Evolutionary conservation across 768 basidiomycete species (phyloP).

Genomic region (Floccularia luteovirens): DNA sequence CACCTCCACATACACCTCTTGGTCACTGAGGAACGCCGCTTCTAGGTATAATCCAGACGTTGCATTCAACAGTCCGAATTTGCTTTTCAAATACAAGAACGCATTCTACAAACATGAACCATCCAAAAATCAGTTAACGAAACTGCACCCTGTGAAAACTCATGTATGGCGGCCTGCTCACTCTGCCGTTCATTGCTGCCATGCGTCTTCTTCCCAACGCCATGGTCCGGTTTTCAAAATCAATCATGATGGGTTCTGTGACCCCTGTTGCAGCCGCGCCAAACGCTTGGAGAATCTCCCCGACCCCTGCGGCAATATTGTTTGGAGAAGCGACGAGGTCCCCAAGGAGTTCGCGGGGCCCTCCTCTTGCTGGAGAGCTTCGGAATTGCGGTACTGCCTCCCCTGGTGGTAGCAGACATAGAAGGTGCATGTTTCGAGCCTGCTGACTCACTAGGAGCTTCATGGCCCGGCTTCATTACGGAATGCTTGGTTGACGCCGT

Average conservation of each 20-base stretch:
- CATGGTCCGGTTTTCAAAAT: conserved; percentile 21
- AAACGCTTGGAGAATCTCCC: conserved; percentile 21
- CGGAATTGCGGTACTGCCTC: not conserved
- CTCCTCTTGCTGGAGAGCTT: not conserved
- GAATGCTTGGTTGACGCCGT: too few relatives aligned
- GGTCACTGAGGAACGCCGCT: conserved; percentile 17
- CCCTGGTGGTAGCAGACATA: not conserved
- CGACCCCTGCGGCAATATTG: conserved; percentile 22
- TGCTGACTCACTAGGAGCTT: too few relatives aligned
- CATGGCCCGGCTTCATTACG: too few relatives aligned
- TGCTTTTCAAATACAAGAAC: conserved; percentile 25
- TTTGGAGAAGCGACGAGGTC: conserved; percentile 17
- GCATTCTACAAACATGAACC: conserved; percentile 16
- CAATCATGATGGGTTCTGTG: conserved; percentile 22
- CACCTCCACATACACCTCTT: conserved; percentile 20
- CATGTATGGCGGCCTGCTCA: too few relatives aligned
- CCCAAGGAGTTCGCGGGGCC: conserved; percentile 8
- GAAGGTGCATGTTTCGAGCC: not conserved
- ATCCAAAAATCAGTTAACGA: not conserved
- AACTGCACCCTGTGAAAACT: too few relatives aligned
- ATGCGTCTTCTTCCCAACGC: conserved; percentile 24
- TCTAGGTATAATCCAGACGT: conserved; percentile 19
- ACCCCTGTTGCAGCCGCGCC: conserved; percentile 9
- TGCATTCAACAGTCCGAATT: conserved; percentile 24
- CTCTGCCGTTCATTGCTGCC: conserved; percentile 22